A percentile compares a stretch with the other conserved stretches of the same genome.
Conservation (phyloP, 2,329 filamentous ascomycete genomes). For the Colletotrichum liriopes region DNA sequence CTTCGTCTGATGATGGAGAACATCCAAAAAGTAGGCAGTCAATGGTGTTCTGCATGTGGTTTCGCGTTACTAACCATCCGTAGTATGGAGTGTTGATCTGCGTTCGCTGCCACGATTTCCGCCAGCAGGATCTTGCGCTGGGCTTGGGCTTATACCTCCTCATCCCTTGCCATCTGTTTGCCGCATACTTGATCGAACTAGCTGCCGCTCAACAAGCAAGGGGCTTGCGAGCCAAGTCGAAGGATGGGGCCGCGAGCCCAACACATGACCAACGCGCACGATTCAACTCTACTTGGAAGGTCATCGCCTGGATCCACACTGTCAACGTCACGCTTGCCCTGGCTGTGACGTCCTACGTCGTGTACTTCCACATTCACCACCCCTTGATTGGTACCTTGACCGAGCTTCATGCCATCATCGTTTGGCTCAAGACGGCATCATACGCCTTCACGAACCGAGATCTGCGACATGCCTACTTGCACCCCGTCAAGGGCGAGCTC, state of each 20-base stretch:
- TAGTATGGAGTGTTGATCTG: constrained; percentile 97
- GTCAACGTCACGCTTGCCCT: constrained; percentile 89
- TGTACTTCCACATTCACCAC: constrained; percentile 94
- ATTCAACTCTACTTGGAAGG: constrained; percentile 84
- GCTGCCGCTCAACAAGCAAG: constrained; percentile 86
- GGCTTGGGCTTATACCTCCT: constrained; percentile 86
- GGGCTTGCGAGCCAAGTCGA: constrained; percentile 71
- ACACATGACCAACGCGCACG: constrained; percentile 74
- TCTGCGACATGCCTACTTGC: constrained; percentile 89
- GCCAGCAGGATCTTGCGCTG: constrained; percentile 81
- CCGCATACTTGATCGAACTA: constrained; percentile 91
- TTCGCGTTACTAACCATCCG: constrained; percentile 31
- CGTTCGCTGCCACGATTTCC: constrained; percentile 90
- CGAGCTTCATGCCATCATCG: constrained; percentile 92
- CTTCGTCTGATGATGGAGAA: constrained; percentile 96
- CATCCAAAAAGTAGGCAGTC: constrained; percentile 81
- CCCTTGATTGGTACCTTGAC: constrained; percentile 93
- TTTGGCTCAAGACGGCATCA: constrained; percentile 96
- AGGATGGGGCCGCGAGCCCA: constrained; percentile 67
- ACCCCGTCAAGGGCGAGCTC: constrained; percentile 78
- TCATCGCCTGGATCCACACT: constrained; percentile 85
- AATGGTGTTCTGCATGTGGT: neutral
- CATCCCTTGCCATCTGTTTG: constrained; percentile 91
- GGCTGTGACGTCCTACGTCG: constrained; percentile 83
- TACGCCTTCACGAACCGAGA: constrained; percentile 98